Evolutionary conservation across 2,329 filamentous ascomycete genomes (phyloP).

Genomic region (Claviceps sp.): DNA sequence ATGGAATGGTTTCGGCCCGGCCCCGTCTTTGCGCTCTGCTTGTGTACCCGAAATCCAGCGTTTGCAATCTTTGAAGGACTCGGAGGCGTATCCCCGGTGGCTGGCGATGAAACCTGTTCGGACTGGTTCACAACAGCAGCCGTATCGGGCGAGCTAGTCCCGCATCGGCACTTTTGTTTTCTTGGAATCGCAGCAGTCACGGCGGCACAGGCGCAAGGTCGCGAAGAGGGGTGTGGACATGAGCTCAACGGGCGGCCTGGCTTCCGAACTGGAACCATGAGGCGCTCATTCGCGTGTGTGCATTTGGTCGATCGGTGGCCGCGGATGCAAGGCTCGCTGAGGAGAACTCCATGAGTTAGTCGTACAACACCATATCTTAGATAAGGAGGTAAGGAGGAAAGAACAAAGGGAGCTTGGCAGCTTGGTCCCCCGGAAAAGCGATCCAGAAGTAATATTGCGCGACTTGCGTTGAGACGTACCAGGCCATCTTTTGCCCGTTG

Average conservation of each 20-base stretch:
- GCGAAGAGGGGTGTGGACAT: constrained; percentile 52
- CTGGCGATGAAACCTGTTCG: constrained; percentile 13
- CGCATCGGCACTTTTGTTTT: constrained; percentile 42
- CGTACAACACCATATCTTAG: not conserved
- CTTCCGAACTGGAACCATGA: constrained; percentile 59
- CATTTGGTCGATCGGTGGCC: constrained; percentile 67
- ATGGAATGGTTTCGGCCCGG: constrained; percentile 33
- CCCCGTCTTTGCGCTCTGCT: constrained; percentile 23
- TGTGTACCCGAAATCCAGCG: constrained; percentile 31
- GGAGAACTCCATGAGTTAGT: not conserved
- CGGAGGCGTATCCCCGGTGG: constrained; percentile 13
- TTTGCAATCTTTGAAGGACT: constrained; percentile 18
- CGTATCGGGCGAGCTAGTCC: constrained; percentile 15
- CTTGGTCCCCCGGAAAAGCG: too few species aligned
- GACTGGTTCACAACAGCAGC: constrained; percentile 10
- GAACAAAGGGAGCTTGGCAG: not conserved
- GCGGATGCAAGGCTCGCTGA: constrained; percentile 59
- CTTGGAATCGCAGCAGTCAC: constrained; percentile 52
- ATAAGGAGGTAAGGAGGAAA: not conserved
- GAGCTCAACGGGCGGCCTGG: constrained; percentile 57
- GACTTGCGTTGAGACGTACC: constrained; percentile 34
- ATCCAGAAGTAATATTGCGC: not conserved
- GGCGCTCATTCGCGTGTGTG: constrained; percentile 50
- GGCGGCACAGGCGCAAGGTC: constrained; percentile 46
- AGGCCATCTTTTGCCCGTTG: constrained; percentile 60